Evolutionary conservation across 225 moss, liverwort and hornwort species (phyloP).

Genomic region (Sphagnum tenellum): DNA sequence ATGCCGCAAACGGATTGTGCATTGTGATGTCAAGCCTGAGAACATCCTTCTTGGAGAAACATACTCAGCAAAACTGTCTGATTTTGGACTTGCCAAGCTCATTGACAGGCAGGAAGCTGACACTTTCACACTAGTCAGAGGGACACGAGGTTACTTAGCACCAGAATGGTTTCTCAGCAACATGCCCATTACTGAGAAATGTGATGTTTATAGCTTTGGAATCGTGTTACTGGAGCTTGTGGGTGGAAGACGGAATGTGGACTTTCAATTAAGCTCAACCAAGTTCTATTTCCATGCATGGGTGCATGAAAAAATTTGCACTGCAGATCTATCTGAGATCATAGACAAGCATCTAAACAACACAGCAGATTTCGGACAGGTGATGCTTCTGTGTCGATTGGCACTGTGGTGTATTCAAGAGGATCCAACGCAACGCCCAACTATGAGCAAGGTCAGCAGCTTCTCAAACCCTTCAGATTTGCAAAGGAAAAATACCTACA

Average conservation of each 20-base stretch:
- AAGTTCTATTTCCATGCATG: conserved; percentile 27
- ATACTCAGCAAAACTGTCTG: conserved; percentile 41
- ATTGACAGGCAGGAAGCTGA: conserved; percentile 24
- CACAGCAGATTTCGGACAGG: conserved; percentile 17
- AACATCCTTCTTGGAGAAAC: conserved; percentile 46
- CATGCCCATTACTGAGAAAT: conserved; percentile 52
- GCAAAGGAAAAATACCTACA: too few relatives aligned
- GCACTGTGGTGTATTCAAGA: conserved; percentile 41
- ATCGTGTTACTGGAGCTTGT: conserved; percentile 62
- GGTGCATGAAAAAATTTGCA: conserved; percentile 15
- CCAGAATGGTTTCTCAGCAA: conserved; percentile 62
- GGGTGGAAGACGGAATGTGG: conserved; percentile 46
- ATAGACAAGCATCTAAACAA: conserved; percentile 30
- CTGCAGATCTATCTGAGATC: conserved; percentile 12
- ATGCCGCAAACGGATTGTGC: conserved; percentile 35
- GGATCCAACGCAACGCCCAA: conserved; percentile 23
- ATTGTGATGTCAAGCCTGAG: conserved; percentile 56
- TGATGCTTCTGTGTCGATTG: conserved; percentile 21
- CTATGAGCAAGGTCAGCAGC: conserved; percentile 33
- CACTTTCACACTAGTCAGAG: conserved; percentile 34
- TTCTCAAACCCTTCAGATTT: too few relatives aligned
- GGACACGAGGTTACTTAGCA: conserved; percentile 59
- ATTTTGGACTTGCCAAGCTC: conserved; percentile 58
- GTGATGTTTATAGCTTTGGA: conserved; percentile 56
- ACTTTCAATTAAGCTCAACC: conserved; percentile 17